phyloP scores from a whole-genome alignment of 2,329 filamentous ascomycete species.

The Cercospora nicotianae region DNA sequence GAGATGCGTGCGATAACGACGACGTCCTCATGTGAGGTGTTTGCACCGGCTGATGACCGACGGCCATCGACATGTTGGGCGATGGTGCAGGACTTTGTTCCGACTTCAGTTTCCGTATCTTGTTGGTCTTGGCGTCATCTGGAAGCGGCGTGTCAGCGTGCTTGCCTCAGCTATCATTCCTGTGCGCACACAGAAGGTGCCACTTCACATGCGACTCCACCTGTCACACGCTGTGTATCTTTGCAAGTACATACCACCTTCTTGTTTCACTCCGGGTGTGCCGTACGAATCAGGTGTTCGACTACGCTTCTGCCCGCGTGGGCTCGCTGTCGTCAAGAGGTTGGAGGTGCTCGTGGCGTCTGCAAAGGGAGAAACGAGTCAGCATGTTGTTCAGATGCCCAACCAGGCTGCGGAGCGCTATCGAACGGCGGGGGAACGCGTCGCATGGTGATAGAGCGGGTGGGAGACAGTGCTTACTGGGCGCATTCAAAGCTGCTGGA shows the following conservation, averaged over 20 bases:
- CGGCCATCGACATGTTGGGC: conserved; percentile 49
- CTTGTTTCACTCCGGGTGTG: conserved; percentile 53
- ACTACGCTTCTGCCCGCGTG: conserved; percentile 76
- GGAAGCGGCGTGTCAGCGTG: conserved; percentile 31
- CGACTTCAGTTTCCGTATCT: conserved; percentile 42
- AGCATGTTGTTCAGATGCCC: neutral
- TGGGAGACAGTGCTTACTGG: conserved; percentile 56
- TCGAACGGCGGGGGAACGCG: conserved; percentile 16
- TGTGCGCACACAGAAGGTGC: neutral
- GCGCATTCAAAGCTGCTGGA: conserved; percentile 78
- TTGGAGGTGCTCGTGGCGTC: conserved; percentile 44
- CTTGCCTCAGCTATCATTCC: neutral
- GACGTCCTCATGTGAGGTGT: conserved; percentile 57
- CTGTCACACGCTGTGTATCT: conserved; percentile 4
- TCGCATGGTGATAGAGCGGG: conserved; percentile 23
- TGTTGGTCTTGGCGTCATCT: conserved; percentile 52
- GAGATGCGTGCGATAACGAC: conserved; percentile 52
- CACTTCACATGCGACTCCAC: neutral
- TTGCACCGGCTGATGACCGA: conserved; percentile 49
- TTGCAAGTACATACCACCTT: conserved; percentile 64
- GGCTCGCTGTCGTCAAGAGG: conserved; percentile 49
- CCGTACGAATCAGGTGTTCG: conserved; percentile 68
- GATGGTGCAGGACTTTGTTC: conserved; percentile 30
- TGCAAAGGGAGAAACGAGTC: neutral
- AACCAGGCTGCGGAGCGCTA: neutral